phyloP scores from a whole-genome alignment of 2,329 filamentous ascomycete species.

The Nemania serpens region DNA sequence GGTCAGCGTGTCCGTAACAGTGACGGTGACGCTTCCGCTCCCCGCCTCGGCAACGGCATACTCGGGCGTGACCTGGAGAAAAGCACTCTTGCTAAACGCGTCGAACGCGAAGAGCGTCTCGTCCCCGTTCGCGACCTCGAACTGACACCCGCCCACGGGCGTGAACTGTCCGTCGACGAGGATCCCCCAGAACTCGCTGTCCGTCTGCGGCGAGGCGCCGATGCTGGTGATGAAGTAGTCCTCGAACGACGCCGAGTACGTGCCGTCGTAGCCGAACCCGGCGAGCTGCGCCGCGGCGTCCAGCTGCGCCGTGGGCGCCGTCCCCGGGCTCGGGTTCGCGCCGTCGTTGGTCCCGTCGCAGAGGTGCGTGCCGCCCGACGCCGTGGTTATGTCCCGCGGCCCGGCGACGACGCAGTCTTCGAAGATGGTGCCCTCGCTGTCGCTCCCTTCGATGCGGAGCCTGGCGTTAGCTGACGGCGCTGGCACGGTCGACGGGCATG shows the following conservation, averaged over 20 bases:
- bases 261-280: constrained; percentile 5
- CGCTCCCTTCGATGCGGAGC: constrained; percentile 3
- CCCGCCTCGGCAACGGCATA: constrained; percentile 3
- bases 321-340: neutral
- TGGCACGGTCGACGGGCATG: neutral
- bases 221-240: constrained; percentile 8
- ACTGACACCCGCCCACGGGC: constrained; percentile 6
- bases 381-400: neutral
- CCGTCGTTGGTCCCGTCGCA: constrained; percentile 12
- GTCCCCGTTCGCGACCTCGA: neutral
- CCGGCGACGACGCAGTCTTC: constrained; percentile 7
- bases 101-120: constrained; percentile 13
- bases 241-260: neutral
- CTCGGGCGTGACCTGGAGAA: neutral
- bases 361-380: neutral
- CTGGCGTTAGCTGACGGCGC: constrained; percentile 2
- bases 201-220: neutral
- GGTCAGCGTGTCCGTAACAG: neutral
- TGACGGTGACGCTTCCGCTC: neutral
- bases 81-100: neutral
- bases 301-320: neutral
- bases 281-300: neutral
- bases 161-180: neutral
- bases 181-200: constrained; percentile 2
- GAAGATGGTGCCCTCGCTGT: constrained; percentile 8